Evolutionary conservation across 805 yeast genomes (phyloP).

Genomic region (Starmerella stigmatis): DNA sequence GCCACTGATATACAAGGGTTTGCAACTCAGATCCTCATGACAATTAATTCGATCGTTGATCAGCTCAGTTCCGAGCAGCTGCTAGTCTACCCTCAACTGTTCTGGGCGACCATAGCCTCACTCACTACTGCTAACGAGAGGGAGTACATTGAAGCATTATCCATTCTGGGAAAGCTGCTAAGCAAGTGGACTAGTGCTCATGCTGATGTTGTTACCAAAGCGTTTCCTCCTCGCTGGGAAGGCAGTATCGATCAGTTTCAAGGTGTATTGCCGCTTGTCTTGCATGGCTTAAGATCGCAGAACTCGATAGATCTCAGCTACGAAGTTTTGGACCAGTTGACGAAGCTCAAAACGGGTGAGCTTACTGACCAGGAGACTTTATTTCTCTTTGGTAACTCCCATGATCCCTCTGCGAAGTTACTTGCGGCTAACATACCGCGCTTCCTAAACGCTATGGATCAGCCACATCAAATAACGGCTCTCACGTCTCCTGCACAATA

Average conservation of each 20-base stretch:
- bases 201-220: conserved; percentile 68
- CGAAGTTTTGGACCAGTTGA: conserved; percentile 57
- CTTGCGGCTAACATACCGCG: conserved; percentile 73
- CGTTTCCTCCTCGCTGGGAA: conserved; percentile 94
- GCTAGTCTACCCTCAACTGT: conserved; percentile 81
- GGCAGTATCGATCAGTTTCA: conserved; percentile 54
- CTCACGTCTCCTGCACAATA: conserved; percentile 40
- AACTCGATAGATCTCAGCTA: conserved; percentile 70
- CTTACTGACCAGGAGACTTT: conserved; percentile 43
- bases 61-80: conserved; percentile 69
- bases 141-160: conserved; percentile 79
- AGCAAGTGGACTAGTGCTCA: conserved; percentile 80
- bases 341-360: conserved; percentile 31
- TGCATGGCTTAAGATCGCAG: conserved; percentile 76
- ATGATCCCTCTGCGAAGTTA: conserved; percentile 54
- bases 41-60: conserved; percentile 82
- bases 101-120: conserved; percentile 93
- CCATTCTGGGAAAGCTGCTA: conserved; percentile 70
- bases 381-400: conserved; percentile 63
- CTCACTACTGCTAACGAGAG: conserved; percentile 82
- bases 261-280: conserved; percentile 69
- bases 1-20: conserved; percentile 88
- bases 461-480: conserved; percentile 42
- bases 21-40: conserved; percentile 94
- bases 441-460: conserved; percentile 68